These are phyloP conservation scores for Penicillium sp. DNA, from an alignment of 2,329 filamentous ascomycete species.

Conservation along the genomic window DNA sequence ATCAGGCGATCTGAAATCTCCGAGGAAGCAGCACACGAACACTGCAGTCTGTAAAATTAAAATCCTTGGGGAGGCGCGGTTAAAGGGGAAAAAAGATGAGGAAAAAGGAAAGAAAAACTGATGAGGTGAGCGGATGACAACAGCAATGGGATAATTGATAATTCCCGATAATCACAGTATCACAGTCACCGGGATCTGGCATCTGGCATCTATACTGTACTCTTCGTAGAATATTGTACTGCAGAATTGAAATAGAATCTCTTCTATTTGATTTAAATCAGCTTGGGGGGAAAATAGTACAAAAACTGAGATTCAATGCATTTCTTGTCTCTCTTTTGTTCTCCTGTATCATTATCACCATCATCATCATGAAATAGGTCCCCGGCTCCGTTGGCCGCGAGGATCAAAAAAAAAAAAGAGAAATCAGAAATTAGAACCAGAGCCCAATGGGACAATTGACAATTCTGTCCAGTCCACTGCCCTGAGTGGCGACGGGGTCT, in stretches of 20 bases:
- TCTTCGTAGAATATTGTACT: too few species aligned
- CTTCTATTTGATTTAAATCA: neutral
- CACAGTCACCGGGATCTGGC: neutral
- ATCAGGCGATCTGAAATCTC: constrained; percentile 1
- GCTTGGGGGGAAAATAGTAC: neutral
- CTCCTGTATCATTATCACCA: neutral
- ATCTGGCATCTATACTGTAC: constrained; percentile 1
- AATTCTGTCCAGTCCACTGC: too few species aligned
- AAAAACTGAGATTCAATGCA: too few species aligned
- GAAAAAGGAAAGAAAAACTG: neutral
- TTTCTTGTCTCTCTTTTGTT: neutral
- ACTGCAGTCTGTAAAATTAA: constrained; percentile 9
- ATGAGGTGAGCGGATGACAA: constrained; percentile 31
- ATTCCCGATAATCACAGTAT: neutral
- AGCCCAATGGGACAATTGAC: too few species aligned
- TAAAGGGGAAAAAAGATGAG: constrained; percentile 12
- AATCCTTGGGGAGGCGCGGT: constrained; percentile 25
- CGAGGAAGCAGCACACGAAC: neutral
- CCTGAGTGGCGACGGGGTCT: neutral
- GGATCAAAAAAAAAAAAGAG: neutral
- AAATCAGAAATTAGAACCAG: neutral
- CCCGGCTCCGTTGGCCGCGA: neutral
- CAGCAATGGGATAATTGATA: constrained; percentile 36
- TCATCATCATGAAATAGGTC: constrained; percentile 4
- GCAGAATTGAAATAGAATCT: neutral